These are phyloP conservation scores for cucumber (Cucumis sativus) DNA, from an alignment of 306 rosid species.

Conservation along the genomic window Cucumber_9930_V3 NC_026659.2:23454001-23454500, in stretches of 20 bases:
- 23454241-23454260: slow-evolving; percentile 41
- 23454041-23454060: slow-evolving; percentile 48
- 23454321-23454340: too few species aligned
- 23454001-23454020: slow-evolving; percentile 65
- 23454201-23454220: slow-evolving; percentile 32
- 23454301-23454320: background rate
- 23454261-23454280: slow-evolving; percentile 54
- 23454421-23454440: too few species aligned
- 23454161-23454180: slow-evolving; percentile 43
- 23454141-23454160: slow-evolving; percentile 54
- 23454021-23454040: slow-evolving; percentile 58
- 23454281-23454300: slow-evolving; percentile 45
- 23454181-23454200: slow-evolving; percentile 55
- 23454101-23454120: slow-evolving; percentile 48
- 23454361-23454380: too few species aligned
- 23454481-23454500: too few species aligned
- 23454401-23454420: too few species aligned
- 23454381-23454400: too few species aligned
- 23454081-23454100: slow-evolving; percentile 66
- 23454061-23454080: slow-evolving; percentile 27
- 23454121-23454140: slow-evolving; percentile 51
- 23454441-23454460: too few species aligned
- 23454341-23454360: too few species aligned
- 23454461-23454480: too few species aligned
- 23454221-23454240: slow-evolving; percentile 38